These are phyloP conservation scores for Trametes villosa DNA, from an alignment of 768 basidiomycete genomes.

Conservation along the genomic window DNA sequence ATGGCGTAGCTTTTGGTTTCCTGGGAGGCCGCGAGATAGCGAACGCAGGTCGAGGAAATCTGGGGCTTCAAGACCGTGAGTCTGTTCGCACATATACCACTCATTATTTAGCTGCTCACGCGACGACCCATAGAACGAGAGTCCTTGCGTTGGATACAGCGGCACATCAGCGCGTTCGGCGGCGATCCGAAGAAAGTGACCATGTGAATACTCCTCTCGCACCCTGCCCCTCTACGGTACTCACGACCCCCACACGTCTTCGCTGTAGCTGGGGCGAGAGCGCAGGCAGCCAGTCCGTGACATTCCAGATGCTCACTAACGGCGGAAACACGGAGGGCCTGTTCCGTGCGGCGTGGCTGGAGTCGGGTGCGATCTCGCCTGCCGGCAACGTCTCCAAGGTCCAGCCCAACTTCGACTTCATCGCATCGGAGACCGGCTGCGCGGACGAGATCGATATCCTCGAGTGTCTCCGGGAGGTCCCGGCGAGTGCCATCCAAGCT, in stretches of 20 bases:
- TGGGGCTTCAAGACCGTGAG: slow-evolving; percentile 56
- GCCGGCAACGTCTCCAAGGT: slow-evolving; percentile 22
- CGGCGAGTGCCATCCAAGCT: slow-evolving; percentile 33
- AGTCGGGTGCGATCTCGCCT: slow-evolving; percentile 20
- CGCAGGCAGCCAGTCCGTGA: slow-evolving; percentile 42
- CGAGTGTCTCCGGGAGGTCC: slow-evolving; percentile 44
- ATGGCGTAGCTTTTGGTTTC: slow-evolving; percentile 44
- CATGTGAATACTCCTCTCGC: slow-evolving; percentile 35
- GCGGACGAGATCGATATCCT: slow-evolving; percentile 38
- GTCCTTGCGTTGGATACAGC: slow-evolving; percentile 48
- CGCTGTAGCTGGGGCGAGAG: slow-evolving; percentile 38
- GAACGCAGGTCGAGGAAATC: slow-evolving; percentile 46
- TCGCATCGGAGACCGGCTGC: slow-evolving; percentile 46
- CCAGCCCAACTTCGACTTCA: slow-evolving; percentile 44
- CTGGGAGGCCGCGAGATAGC: slow-evolving; percentile 45
- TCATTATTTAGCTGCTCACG: background rate
- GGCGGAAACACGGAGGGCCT: slow-evolving; percentile 29
- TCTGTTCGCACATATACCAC: slow-evolving; percentile 40
- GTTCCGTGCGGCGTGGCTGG: slow-evolving; percentile 44
- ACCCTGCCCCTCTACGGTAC: slow-evolving; percentile 40
- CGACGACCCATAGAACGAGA: slow-evolving; percentile 35
- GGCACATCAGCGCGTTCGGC: slow-evolving; percentile 45
- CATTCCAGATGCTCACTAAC: slow-evolving; percentile 33
- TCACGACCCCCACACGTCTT: background rate
- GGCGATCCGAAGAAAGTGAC: slow-evolving; percentile 50